Percentiles rank a stretch among this genome's conserved stretches.
Evolutionary conservation across 257 asterid genomes (phyloP).

Genomic region (Galeopsis tetrahit): DNA sequence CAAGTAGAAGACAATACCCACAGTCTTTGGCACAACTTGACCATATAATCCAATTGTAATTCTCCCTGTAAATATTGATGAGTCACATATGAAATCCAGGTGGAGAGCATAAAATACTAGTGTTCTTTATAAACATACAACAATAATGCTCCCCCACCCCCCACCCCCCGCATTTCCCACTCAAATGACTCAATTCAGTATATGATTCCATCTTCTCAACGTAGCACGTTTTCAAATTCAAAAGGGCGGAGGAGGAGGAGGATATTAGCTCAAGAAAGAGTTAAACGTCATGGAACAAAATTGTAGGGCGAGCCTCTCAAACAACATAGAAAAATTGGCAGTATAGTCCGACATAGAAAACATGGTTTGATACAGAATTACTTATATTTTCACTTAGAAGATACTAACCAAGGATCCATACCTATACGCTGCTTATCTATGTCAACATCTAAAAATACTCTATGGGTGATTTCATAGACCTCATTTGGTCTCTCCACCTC

Average conservation of each 20-base stretch:
- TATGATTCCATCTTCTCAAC: conserved; percentile 15
- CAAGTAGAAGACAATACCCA: conserved; percentile 55
- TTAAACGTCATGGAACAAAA: neutral
- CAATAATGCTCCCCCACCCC: neutral
- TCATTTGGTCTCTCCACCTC: conserved; percentile 55
- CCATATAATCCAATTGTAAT: conserved; percentile 90
- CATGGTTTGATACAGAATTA: conserved; percentile 5
- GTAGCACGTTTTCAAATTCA: conserved; percentile 19
- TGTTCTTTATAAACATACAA: conserved; percentile 4
- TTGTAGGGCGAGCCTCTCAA: neutral
- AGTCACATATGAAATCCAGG: conserved; percentile 25
- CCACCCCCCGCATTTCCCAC: too few relatives aligned
- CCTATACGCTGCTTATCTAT: conserved; percentile 82
- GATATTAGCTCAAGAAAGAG: neutral
- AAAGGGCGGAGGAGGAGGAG: neutral
- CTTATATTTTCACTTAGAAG: neutral
- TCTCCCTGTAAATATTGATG: conserved; percentile 65
- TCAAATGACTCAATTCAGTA: neutral
- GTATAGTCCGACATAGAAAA: neutral
- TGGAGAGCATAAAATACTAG: conserved; percentile 12
- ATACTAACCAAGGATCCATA: conserved; percentile 31
- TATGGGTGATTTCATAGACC: conserved; percentile 68
- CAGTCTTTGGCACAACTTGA: conserved; percentile 90
- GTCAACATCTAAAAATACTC: conserved; percentile 89
- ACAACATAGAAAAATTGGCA: conserved; percentile 6